Percentiles rank a stretch among this genome's conserved stretches.
These are phyloP conservation scores for Chloromonas sp. DNA, from an alignment of 163 green algal genomes.

Conservation along the genomic window DNA sequence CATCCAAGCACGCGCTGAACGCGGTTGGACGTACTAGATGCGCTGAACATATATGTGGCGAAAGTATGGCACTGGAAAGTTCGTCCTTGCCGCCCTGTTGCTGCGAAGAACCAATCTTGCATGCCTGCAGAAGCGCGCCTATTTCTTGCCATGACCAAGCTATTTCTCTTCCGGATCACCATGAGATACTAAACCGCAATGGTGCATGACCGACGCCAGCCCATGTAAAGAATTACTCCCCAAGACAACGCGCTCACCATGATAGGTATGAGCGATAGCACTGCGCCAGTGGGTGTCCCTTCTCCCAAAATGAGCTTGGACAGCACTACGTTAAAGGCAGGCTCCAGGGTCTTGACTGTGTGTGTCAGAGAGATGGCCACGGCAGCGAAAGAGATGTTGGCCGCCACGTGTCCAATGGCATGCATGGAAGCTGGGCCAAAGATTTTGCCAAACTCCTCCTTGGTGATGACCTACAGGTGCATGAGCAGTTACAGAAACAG, in stretches of 20 bases:
- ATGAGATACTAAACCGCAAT: too few relatives aligned
- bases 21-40: too few relatives aligned
- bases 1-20: too few relatives aligned
- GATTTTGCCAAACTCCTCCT: slow-evolving; percentile 80
- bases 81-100: too few relatives aligned
- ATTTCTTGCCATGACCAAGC: too few relatives aligned
- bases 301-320: slow-evolving; percentile 79
- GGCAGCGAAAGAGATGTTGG: slow-evolving; percentile 95
- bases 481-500: neutral
- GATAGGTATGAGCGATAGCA: slow-evolving; percentile 88
- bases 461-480: slow-evolving; percentile 64
- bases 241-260: slow-evolving; percentile 54
- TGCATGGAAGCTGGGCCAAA: slow-evolving; percentile 89
- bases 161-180: too few relatives aligned
- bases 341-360: slow-evolving; percentile 98
- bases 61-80: too few relatives aligned
- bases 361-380: slow-evolving; percentile 98
- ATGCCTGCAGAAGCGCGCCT: too few relatives aligned
- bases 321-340: slow-evolving; percentile 93
- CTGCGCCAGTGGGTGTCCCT: slow-evolving; percentile 74
- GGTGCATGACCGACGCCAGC: too few relatives aligned
- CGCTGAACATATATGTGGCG: too few relatives aligned
- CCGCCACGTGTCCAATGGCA: slow-evolving; percentile 90
- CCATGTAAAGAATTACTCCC: too few relatives aligned
- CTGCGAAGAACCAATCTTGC: too few relatives aligned